Percentiles rank a stretch among this genome's conserved stretches.
Evolutionary conservation across 257 asterid genomes (phyloP).

Genomic region (Solanum pimpinellifolium): DNA sequence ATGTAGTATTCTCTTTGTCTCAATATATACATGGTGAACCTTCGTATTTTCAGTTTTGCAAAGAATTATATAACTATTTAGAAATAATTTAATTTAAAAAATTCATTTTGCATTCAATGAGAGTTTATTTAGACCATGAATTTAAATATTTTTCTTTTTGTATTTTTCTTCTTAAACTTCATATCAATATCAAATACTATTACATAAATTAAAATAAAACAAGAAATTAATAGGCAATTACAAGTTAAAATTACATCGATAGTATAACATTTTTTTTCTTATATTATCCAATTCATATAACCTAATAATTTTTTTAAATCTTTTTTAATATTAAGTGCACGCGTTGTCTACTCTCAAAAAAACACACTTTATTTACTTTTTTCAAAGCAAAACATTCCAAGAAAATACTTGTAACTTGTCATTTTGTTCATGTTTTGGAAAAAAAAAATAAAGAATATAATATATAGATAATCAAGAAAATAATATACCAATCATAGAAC

Average conservation of each 20-base stretch:
- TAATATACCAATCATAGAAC: not conserved
- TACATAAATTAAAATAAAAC: not conserved
- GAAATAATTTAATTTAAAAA: not conserved
- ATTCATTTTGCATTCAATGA: not conserved
- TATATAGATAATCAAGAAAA: not conserved
- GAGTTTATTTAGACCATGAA: not conserved
- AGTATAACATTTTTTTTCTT: not conserved
- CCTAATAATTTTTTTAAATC: not conserved
- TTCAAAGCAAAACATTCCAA: slow-evolving; percentile 1
- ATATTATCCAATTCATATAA: not conserved
- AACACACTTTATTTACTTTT: not conserved
- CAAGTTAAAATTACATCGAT: not conserved
- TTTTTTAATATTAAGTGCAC: not conserved
- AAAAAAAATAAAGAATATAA: not conserved
- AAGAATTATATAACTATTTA: not conserved
- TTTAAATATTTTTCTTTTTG: not conserved
- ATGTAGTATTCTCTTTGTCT: not conserved
- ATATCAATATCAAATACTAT: not conserved
- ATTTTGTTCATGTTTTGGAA: not conserved
- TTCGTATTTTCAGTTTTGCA: not conserved
- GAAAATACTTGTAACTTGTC: not conserved
- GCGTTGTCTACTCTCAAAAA: not conserved
- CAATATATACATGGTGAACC: not conserved
- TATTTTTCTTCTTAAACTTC: not conserved
- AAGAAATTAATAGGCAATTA: not conserved